Percentiles rank a stretch among this genome's conserved stretches.
Conservation (phyloP, 2,329 filamentous ascomycete genomes). For the Zymoseptoria brevis region DNA sequence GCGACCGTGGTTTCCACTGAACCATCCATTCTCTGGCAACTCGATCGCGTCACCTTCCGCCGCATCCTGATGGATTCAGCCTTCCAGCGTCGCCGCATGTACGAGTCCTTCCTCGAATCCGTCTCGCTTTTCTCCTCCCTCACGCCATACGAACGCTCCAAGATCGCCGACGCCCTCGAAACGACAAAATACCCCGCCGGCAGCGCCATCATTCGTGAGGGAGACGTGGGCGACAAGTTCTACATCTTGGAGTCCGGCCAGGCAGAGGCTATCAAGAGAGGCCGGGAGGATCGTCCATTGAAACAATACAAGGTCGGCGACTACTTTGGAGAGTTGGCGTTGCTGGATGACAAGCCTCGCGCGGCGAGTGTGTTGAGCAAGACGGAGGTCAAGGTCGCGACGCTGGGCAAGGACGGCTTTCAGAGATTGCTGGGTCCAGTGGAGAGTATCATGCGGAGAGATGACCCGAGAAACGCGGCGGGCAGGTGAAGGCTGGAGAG, state of each 20-base stretch:
- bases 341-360: conserved; percentile 87
- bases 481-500: conserved; percentile 1
- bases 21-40: conserved; percentile 78
- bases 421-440: conserved; percentile 87
- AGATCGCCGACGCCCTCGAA: conserved; percentile 94
- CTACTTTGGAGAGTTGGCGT: conserved; percentile 91
- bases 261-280: conserved; percentile 79
- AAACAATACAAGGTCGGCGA: conserved; percentile 84
- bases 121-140: conserved; percentile 77
- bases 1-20: conserved; percentile 86
- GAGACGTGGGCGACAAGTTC: conserved; percentile 85
- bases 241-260: conserved; percentile 83
- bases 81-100: conserved; percentile 91
- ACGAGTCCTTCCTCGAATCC: conserved; percentile 92
- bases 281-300: conserved; percentile 57
- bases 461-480: conserved; percentile 43
- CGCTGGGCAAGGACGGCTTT: conserved; percentile 87
- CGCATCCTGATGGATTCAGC: conserved; percentile 97
- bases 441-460: conserved; percentile 87
- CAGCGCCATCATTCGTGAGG: conserved; percentile 80
- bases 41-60: conserved; percentile 93
- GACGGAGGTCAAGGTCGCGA: conserved; percentile 87
- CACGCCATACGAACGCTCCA: conserved; percentile 87
- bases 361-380: conserved; percentile 79
- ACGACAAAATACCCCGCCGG: conserved; percentile 76